Evolutionary conservation across 768 basidiomycete genomes (phyloP), one percentile per base, ranked within the genome.

Genomic region (Lactarius hatsudake): DNA sequence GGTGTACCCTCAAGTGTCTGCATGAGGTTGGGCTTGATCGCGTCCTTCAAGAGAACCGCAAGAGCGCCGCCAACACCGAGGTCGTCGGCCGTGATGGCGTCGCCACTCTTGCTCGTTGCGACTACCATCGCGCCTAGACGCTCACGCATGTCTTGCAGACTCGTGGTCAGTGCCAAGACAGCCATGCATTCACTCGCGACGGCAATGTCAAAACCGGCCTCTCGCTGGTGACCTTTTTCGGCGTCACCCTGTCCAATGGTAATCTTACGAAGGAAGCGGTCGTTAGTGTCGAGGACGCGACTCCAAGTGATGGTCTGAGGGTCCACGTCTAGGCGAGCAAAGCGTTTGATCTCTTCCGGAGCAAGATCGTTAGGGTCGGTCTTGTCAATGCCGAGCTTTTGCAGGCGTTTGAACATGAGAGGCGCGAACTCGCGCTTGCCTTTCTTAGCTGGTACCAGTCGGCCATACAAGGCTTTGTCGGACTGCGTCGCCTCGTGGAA

Each of bases 161-260:
- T 86, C 18, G 91, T 98, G 20, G 90, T 88, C 73, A 98, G 81
- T 3, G 96, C 96, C 59, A 99, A 83, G 54, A 99, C 96, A 26
- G 96, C 96, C 96, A 99, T 99, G 73, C 90, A 91, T 80, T 99
- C 96, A 74, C 93, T 95, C 18, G 95, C 96, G 56, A 99, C 96
- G 56, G 96, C 85, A 69, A 98, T 99, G 77, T 99, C 96, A 76
- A 97, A 98, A 23, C 93, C 95, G 53, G 96, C 88, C 66, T 88
- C 87, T 64, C 97, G 88, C 66, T 91, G 89, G 71, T 90, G 88
- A 20, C 95, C 95, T 76, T 93, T 82, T 77, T 99, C 96, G 7
- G 96, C 96, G 9, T 89, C 72, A 64, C 89, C 90, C 70, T 92
- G 91, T n/a, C 96, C 96, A 62, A 98, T 83, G 40, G 92, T 93